Base-by-base conservation (phyloP, 345 rosid genomes). In the Brassica nigra region DNA sequence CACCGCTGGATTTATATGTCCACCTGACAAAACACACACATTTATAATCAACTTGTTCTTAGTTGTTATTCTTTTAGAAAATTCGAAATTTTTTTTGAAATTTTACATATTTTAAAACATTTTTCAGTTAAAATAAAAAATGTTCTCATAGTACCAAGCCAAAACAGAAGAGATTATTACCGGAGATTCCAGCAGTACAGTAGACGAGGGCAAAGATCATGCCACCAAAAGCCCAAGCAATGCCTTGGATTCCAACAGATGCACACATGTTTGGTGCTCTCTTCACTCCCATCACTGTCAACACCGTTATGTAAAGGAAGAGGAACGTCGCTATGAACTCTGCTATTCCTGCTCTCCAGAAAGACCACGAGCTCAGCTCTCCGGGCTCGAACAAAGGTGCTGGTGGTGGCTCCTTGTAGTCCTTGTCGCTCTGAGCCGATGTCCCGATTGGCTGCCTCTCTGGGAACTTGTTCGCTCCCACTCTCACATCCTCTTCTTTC, bases 181-280 rank as follows among this genome's bases (percentile, higher is more conserved):
- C 27, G 2, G 88, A 85, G 66, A 85, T 85, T 0, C 86, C 86
- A 62, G 88, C 85, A 20, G 88, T 81, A 14, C 88, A 81, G 79
- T 85, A 85, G 57, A 86, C 88, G 11, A 85, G 86, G 20, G 82
- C 86, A 68, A 86, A 84, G 79, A 84, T 86, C 85, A 84, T 86
- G 69, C 87, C 88, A 70, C 85, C 85, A 27, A 86, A 86, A 55
- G 87, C 85, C 87, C 85, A 86, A 34, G 85, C 87, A 14, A 86
- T 86, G 66, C 88, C 85, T 70, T 84, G 87, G 30, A 84, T 80
- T 0, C 87, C 88, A 9, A 86, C 87, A 23, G 86, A 67, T 7
- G 80, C 65, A 68, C 87, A 84, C 85, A 83, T 86, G 82, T 74
- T 71, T 10, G 80, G 83, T 2, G 83, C 74, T 75, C 83, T 80